Evolutionary conservation across 768 basidiomycete genomes (phyloP).

Genomic region (Macrolepiota dolichaula): DNA sequence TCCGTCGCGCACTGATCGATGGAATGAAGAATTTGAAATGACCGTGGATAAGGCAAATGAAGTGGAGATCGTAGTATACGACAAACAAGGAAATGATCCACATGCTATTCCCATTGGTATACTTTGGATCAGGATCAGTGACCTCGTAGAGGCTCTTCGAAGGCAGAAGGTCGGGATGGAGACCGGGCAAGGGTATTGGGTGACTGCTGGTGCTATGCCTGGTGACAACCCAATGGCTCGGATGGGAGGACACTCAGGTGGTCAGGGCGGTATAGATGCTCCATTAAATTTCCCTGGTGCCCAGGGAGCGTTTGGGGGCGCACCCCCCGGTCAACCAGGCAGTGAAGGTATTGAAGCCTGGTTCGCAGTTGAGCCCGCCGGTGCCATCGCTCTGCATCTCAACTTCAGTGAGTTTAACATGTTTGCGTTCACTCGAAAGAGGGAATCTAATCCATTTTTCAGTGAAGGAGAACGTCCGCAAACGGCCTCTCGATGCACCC

Average conservation of each 20-base stretch:
- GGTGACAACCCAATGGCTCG: conserved; percentile 43
- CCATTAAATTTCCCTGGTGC: conserved; percentile 43
- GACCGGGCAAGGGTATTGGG: conserved; percentile 88
- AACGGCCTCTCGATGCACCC: conserved; percentile 88
- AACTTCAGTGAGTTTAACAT: conserved; percentile 77
- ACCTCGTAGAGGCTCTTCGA: conserved; percentile 89
- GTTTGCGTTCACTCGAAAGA: conserved; percentile 9
- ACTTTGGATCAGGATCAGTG: conserved; percentile 91
- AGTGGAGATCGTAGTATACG: conserved; percentile 94
- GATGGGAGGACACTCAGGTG: conserved; percentile 18
- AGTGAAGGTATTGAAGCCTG: conserved; percentile 91
- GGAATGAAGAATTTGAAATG: conserved; percentile 98
- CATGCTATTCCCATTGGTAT: conserved; percentile 90
- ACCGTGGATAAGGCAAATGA: conserved; percentile 97
- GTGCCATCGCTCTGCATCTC: conserved; percentile 80
- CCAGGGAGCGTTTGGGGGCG: conserved; percentile 28
- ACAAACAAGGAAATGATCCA: conserved; percentile 79
- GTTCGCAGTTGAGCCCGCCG: conserved; percentile 98
- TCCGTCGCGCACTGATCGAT: conserved; percentile 90
- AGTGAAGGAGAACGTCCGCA: conserved; percentile 99
- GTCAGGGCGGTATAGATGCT: conserved; percentile 42
- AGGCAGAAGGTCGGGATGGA: conserved; percentile 91
- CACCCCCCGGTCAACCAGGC: conserved; percentile 29
- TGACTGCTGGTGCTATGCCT: conserved; percentile 89
- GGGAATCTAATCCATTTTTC: conserved; percentile 12